Evolutionary conservation across 139 green algal genomes (phyloP).

Genomic region (Coccomyxa sp.): DNA sequence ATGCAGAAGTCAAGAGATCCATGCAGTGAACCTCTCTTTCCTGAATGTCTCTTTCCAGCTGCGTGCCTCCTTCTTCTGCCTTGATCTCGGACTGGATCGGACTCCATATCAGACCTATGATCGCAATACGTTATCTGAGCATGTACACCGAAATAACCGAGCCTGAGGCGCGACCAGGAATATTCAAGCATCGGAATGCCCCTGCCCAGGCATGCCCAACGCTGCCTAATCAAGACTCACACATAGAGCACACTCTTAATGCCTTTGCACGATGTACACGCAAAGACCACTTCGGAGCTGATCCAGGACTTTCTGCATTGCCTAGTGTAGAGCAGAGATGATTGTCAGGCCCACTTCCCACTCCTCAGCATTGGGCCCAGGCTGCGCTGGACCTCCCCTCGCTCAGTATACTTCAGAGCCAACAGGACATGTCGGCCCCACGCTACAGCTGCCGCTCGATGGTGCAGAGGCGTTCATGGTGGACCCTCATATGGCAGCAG

Average conservation of each 20-base stretch:
- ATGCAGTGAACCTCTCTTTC: no score
- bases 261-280: neutral
- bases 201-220: neutral
- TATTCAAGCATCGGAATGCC: neutral
- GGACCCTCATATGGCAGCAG: slow-evolving; percentile 48
- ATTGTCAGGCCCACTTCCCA: slow-evolving; percentile 51
- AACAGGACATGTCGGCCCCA: slow-evolving; percentile 28
- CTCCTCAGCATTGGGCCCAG: slow-evolving; percentile 65
- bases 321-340: slow-evolving; percentile 34
- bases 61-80: no score
- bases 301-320: neutral
- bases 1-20: no score
- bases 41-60: no score
- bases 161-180: no score
- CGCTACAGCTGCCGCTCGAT: slow-evolving; percentile 40
- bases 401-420: slow-evolving; percentile 33
- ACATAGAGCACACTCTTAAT: neutral
- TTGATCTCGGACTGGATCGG: no score
- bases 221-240: neutral
- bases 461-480: slow-evolving; percentile 67
- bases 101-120: no score
- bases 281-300: neutral
- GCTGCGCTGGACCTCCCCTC: slow-evolving; percentile 63
- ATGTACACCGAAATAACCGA: no score
- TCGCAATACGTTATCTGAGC: no score